Conservation (phyloP, 2,329 filamentous ascomycete species). For the Coccinonectria pachysandricola region DNA sequence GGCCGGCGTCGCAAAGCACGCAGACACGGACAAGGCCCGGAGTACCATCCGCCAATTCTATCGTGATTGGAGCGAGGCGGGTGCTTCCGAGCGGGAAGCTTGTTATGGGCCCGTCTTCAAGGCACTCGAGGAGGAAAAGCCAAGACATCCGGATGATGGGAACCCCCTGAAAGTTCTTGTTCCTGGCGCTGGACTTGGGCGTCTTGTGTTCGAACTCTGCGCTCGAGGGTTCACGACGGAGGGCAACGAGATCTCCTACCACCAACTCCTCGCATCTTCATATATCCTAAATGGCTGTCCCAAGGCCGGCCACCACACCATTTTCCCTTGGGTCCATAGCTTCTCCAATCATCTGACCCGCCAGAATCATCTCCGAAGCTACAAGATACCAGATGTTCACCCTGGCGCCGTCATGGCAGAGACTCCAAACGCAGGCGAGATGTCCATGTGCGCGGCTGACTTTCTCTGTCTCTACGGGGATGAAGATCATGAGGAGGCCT, state of each 20-base stretch:
- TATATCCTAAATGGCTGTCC: constrained; percentile 63
- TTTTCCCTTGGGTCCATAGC: constrained; percentile 78
- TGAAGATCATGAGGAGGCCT: constrained; percentile 48
- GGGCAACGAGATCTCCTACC: constrained; percentile 94
- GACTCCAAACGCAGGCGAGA: constrained; percentile 42
- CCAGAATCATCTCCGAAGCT: constrained; percentile 61
- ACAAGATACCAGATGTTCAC: constrained; percentile 72
- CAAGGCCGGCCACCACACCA: constrained; percentile 50
- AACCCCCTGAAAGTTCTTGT: constrained; percentile 59
- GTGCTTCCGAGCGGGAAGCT: constrained; percentile 59
- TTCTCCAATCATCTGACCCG: constrained; percentile 79
- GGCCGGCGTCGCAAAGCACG: constrained; percentile 57
- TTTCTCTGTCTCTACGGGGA: constrained; percentile 79
- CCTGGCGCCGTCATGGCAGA: constrained; percentile 45
- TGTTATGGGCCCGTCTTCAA: constrained; percentile 66
- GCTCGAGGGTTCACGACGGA: constrained; percentile 62
- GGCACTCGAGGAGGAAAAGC: constrained; percentile 46
- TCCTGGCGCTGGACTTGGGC: constrained; percentile 79
- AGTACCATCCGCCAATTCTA: constrained; percentile 91
- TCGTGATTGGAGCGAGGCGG: constrained; percentile 84
- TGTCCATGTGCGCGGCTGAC: constrained; percentile 91
- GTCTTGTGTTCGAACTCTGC: constrained; percentile 82
- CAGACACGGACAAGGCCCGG: constrained; percentile 81
- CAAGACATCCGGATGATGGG: constrained; percentile 15
- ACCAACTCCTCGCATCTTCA: constrained; percentile 80